These are phyloP conservation scores for Pezicula neosporulosa DNA, from an alignment of 2,329 filamentous ascomycete genomes.

Conservation along the genomic window DNA sequence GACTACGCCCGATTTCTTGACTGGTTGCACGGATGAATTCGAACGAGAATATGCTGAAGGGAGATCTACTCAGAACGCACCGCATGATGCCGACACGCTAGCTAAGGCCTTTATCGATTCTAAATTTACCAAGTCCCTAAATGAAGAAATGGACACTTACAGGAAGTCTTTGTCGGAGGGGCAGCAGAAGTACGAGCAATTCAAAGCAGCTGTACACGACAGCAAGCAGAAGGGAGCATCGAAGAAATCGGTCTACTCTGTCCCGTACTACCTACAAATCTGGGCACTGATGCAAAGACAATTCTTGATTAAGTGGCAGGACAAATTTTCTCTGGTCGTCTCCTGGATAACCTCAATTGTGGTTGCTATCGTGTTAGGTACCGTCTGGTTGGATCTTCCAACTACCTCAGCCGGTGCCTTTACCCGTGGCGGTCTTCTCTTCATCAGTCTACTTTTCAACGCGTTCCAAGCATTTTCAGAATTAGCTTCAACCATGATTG, in stretches of 20 bases:
- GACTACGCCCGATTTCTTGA: conserved; percentile 79
- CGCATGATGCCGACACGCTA: conserved; percentile 64
- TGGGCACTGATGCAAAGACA: conserved; percentile 83
- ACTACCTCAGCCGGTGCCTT: conserved; percentile 68
- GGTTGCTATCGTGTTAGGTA: conserved; percentile 76
- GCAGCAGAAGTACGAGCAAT: conserved; percentile 69
- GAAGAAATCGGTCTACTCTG: conserved; percentile 74
- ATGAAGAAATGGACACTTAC: conserved; percentile 67
- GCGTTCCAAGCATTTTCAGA: conserved; percentile 85
- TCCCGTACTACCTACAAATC: conserved; percentile 79
- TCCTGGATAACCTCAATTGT: conserved; percentile 70
- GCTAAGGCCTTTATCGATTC: conserved; percentile 69
- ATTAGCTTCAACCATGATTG: conserved; percentile 70
- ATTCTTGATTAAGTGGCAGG: conserved; percentile 82
- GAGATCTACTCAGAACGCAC: conserved; percentile 61
- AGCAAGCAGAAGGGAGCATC: conserved; percentile 72
- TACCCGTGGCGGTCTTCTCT: conserved; percentile 76
- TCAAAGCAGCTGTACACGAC: conserved; percentile 70
- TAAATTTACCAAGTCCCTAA: conserved; percentile 49
- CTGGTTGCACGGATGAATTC: conserved; percentile 79
- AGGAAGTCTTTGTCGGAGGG: conserved; percentile 60
- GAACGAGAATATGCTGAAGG: conserved; percentile 74
- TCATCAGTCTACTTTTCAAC: conserved; percentile 78
- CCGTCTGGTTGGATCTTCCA: conserved; percentile 71
- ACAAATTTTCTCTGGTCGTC: conserved; percentile 72